phyloP scores from a whole-genome alignment of 2,329 filamentous ascomycete genomes.

The Trichoderma simmonsii region DNA sequence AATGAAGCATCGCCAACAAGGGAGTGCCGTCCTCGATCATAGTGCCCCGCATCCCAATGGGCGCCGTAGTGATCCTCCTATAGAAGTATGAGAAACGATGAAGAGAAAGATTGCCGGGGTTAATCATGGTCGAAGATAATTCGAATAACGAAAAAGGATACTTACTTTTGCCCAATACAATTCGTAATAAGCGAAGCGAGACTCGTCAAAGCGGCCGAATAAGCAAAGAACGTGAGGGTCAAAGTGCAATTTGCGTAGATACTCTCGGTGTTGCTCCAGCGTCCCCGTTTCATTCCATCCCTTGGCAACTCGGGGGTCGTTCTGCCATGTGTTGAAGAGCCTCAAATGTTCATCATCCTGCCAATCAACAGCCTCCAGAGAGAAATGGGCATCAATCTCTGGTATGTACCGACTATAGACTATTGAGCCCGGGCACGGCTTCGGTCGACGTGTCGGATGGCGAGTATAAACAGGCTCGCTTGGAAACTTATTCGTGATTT shows the following conservation, averaged over 20 bases:
- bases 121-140: background rate
- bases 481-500: slow-evolving; percentile 30
- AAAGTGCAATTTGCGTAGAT: slow-evolving; percentile 61
- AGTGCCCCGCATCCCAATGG: slow-evolving; percentile 53
- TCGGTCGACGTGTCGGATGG: slow-evolving; percentile 66
- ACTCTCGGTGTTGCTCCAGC: slow-evolving; percentile 66
- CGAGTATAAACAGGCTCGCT: slow-evolving; percentile 39
- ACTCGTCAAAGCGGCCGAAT: slow-evolving; percentile 66
- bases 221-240: slow-evolving; percentile 68
- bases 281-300: slow-evolving; percentile 77
- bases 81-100: background rate
- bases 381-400: slow-evolving; percentile 69
- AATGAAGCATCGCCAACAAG: slow-evolving; percentile 55
- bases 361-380: slow-evolving; percentile 66
- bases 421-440: slow-evolving; percentile 63
- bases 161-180: slow-evolving; percentile 64
- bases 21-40: slow-evolving; percentile 58
- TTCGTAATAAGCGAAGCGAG: slow-evolving; percentile 71
- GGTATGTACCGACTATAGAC: slow-evolving; percentile 76
- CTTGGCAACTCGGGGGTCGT: slow-evolving; percentile 71
- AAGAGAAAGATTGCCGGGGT: background rate
- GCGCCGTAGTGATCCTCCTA: slow-evolving; percentile 55
- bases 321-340: slow-evolving; percentile 75
- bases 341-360: slow-evolving; percentile 57
- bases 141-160: background rate